Conservation (phyloP, 768 basidiomycete genomes). For the Panaeolus cyanescens region DNA sequence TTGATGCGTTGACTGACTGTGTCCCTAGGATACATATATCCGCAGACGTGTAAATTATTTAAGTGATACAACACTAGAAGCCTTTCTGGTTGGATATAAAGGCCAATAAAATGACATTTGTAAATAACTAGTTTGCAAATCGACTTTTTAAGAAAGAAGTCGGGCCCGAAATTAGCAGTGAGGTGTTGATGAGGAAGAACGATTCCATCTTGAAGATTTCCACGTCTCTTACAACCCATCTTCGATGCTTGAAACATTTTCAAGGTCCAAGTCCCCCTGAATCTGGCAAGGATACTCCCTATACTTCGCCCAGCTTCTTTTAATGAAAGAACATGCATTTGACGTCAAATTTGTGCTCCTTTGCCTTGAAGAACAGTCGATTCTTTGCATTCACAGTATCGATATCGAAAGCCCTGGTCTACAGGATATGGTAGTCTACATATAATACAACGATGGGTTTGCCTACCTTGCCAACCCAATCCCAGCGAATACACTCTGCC, state of each 20-base stretch:
- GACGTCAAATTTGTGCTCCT: conserved; percentile 5
- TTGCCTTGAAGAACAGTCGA: not conserved
- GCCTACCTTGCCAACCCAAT: not conserved
- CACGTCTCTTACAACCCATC: conserved; percentile 2
- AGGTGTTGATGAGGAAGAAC: not conserved
- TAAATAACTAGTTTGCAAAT: not conserved
- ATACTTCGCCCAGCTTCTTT: not conserved
- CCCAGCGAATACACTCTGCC: not conserved
- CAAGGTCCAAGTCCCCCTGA: not conserved
- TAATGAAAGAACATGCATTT: not conserved
- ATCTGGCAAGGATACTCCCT: not conserved
- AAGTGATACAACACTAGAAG: not conserved
- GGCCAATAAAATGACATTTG: not conserved
- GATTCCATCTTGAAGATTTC: conserved; percentile 6
- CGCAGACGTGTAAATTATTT: conserved; percentile 1
- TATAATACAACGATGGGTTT: not conserved
- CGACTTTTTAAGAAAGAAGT: not conserved
- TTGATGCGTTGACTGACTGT: not conserved
- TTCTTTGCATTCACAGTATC: not conserved
- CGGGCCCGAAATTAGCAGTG: not conserved
- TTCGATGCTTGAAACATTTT: not conserved
- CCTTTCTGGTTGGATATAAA: not conserved
- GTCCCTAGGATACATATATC: not conserved
- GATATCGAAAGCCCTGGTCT: not conserved
- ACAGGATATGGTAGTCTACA: not conserved